Evolutionary conservation across 1,139 yeast genomes (phyloP).

Genomic region (Kluyveromyces marxianus): DNA sequence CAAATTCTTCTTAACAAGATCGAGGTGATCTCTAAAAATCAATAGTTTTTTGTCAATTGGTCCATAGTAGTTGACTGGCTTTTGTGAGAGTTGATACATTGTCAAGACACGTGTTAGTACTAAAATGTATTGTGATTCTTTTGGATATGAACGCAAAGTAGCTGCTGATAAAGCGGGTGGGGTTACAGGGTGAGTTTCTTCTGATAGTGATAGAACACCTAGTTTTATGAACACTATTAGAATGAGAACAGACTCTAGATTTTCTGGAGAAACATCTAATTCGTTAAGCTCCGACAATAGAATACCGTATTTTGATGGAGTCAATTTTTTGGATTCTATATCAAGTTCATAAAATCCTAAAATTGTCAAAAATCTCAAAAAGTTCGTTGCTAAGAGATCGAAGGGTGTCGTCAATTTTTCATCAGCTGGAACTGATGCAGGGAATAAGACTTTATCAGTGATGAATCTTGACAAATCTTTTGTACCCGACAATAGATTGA

Average conservation of each 20-base stretch:
- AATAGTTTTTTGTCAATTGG: constrained; percentile 60
- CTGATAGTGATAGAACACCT: constrained; percentile 34
- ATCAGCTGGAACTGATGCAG: constrained; percentile 26
- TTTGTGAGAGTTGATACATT: constrained; percentile 45
- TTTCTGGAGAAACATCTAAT: constrained; percentile 30
- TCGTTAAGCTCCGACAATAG: constrained; percentile 34
- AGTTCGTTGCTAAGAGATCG: constrained; percentile 54
- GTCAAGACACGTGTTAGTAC: constrained; percentile 54
- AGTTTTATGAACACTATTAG: constrained; percentile 41
- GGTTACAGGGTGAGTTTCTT: constrained; percentile 26
- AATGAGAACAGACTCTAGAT: constrained; percentile 36
- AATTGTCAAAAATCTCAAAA: constrained; percentile 51
- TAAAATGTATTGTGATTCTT: constrained; percentile 35
- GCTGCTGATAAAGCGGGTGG: constrained; percentile 28
- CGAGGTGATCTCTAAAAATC: constrained; percentile 59
- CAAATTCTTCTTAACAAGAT: constrained; percentile 44
- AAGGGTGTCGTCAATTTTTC: constrained; percentile 35
- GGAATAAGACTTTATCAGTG: constrained; percentile 26
- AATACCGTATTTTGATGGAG: constrained; percentile 51
- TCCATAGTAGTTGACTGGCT: constrained; percentile 57
- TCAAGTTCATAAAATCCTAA: constrained; percentile 45
- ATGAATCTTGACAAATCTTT: constrained; percentile 29
- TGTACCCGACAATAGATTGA: constrained; percentile 21
- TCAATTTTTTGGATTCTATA: constrained; percentile 31
- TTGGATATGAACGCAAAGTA: constrained; percentile 28